Evolutionary conservation across 2,329 filamentous ascomycete species (phyloP), one percentile per base, ranked within the genome.

Genomic region (Claviceps cyperi): DNA sequence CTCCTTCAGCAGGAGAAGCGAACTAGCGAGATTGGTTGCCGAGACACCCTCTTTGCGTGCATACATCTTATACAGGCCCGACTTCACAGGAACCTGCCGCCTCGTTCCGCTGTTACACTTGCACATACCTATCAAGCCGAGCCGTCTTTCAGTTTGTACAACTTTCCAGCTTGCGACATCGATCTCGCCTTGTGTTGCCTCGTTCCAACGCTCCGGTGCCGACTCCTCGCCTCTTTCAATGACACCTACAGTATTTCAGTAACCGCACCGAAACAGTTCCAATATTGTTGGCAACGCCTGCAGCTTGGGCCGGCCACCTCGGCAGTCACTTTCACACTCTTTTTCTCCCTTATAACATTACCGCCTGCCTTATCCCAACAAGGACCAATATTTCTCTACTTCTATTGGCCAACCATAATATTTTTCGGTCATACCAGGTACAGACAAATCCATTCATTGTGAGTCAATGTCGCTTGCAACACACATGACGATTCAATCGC

Each of bases 211-310:
- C 62, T 53, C 55, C 55, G 63, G 64, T 66, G 58, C 58, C 62
- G 63, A 63, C 53, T 52, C 53, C 56, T 61, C 60, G 58, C 56
- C 59, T 62, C 56, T 57, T 61, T 56, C 57, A 50, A 54, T 53
- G 55, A 59, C 53, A 59, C 56, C 57, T 54, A 51, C 56, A 54
- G 53, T 54, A 51, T 53, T 53, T 56, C 54, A 56, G 54, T 60
- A 56, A 55, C 55, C 53, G 53, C 54, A 54, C 57, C 62, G 58
- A 64, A 59, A 62, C 60, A 61, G 49, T 51, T 52, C 54, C 59
- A 60, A 62, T 57, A 60, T 57, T 62, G 64, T 62, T 66, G 65
- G 65, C 58, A 58, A 62, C 59, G 55, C 60, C 63, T 60, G 58
- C 57, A 60, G 55, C 52, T 56, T 53, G 52, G 8, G 55, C 53